A percentile compares a stretch with the other conserved stretches of the same genome.
Evolutionary conservation across 2,329 filamentous ascomycete species (phyloP).

Genomic region (Coniella vitis): DNA sequence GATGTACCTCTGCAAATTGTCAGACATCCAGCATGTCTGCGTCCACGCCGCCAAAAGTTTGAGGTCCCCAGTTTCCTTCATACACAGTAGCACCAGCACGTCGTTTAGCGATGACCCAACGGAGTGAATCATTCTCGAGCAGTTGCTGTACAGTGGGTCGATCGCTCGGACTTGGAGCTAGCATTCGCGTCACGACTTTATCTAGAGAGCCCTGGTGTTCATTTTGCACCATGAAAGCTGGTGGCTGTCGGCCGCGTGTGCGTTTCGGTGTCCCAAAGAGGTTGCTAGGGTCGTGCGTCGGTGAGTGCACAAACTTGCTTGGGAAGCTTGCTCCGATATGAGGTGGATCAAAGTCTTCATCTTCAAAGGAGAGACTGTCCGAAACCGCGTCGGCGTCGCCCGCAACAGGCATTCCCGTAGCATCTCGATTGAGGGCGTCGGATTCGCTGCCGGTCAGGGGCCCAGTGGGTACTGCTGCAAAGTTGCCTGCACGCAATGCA

Average conservation of each 20-base stretch:
- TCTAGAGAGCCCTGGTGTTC: slow-evolving; percentile 71
- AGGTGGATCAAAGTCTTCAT: slow-evolving; percentile 7
- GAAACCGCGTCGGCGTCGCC: slow-evolving; percentile 20
- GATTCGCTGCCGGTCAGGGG: slow-evolving; percentile 72
- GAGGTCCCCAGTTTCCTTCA: slow-evolving; percentile 92
- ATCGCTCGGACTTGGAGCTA: slow-evolving; percentile 63
- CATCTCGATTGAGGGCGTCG: slow-evolving; percentile 65
- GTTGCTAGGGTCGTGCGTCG: slow-evolving; percentile 30
- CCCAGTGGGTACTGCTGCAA: slow-evolving; percentile 73
- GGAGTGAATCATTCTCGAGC: slow-evolving; percentile 64
- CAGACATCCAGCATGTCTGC: slow-evolving; percentile 56
- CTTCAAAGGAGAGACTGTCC: slow-evolving; percentile 11
- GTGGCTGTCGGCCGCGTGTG: slow-evolving; percentile 55
- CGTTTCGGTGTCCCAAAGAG: slow-evolving; percentile 42
- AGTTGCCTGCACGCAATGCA: slow-evolving; percentile 79
- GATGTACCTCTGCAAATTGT: slow-evolving; percentile 20
- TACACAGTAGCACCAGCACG: slow-evolving; percentile 89
- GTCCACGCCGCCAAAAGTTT: slow-evolving; percentile 41
- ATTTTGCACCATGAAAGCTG: slow-evolving; percentile 81
- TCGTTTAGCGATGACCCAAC: slow-evolving; percentile 72
- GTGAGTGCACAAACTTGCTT: slow-evolving; percentile 19
- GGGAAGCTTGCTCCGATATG: slow-evolving; percentile 15
- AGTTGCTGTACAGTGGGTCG: slow-evolving; percentile 72
- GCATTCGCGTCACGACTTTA: slow-evolving; percentile 80
- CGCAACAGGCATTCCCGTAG: slow-evolving; percentile 60